phyloP scores from a whole-genome alignment of 1,284 basidiomycete species.

The Xerocomus amazonicus region DNA sequence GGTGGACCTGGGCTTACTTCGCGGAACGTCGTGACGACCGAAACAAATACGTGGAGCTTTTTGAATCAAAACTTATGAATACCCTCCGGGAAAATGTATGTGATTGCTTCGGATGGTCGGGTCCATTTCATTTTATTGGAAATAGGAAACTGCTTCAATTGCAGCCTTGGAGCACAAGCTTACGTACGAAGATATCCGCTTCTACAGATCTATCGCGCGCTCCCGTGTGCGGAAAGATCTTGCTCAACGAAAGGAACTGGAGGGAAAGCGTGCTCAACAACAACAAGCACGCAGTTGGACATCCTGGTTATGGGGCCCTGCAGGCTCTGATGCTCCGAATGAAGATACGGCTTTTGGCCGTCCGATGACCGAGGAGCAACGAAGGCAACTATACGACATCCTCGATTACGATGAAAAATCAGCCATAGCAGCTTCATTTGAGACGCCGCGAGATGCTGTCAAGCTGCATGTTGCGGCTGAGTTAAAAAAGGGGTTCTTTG shows the following conservation, averaged over 20 bases:
- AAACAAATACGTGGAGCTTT: conserved; percentile 79
- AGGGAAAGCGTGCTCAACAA: conserved; percentile 61
- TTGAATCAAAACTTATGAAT: conserved; percentile 72
- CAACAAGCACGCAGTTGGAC: conserved; percentile 65
- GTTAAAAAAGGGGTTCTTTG: conserved; percentile 85
- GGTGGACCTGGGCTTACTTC: conserved; percentile 95
- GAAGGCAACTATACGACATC: conserved; percentile 89
- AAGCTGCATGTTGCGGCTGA: conserved; percentile 76
- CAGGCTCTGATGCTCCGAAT: conserved; percentile 34
- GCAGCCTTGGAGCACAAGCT: conserved; percentile 79
- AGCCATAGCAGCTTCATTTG: conserved; percentile 63
- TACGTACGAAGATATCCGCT: conserved; percentile 93
- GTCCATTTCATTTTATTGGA: conserved; percentile 7
- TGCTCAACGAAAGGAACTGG: conserved; percentile 62
- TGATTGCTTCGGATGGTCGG: conserved; percentile 1
- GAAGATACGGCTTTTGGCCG: conserved; percentile 59
- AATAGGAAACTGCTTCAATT: conserved; percentile 61
- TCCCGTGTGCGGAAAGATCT: conserved; percentile 87
- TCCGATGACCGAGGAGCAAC: conserved; percentile 87
- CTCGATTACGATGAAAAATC: conserved; percentile 93
- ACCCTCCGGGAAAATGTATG: conserved; percentile 48
- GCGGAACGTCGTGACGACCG: conserved; percentile 86
- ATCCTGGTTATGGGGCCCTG: conserved; percentile 83
- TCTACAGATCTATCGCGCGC: conserved; percentile 95
- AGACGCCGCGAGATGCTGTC: conserved; percentile 79